These are phyloP conservation scores for Phoma sp. DNA, from an alignment of 2,329 filamentous ascomycete species.

Conservation along the genomic window DNA sequence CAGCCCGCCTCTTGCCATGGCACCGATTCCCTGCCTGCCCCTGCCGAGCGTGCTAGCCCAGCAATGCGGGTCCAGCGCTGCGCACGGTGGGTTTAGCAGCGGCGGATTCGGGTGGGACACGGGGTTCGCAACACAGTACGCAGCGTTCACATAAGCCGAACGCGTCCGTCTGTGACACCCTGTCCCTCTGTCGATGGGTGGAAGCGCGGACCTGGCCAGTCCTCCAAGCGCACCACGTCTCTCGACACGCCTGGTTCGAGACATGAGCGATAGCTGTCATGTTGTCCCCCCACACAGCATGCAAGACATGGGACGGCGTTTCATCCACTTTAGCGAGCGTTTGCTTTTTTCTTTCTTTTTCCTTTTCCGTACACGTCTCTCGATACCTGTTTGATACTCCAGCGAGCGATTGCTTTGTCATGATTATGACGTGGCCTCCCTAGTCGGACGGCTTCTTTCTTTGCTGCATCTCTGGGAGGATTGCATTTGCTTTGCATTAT, in stretches of 20 bases:
- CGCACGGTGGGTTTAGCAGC: constrained; percentile 69
- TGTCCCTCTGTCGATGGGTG: constrained; percentile 38
- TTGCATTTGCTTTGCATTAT: constrained; percentile 53
- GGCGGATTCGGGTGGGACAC: constrained; percentile 84
- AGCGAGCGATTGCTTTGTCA: constrained; percentile 48
- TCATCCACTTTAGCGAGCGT: constrained; percentile 53
- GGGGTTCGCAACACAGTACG: constrained; percentile 75
- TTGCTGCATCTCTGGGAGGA: constrained; percentile 53
- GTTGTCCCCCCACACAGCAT: constrained; percentile 50
- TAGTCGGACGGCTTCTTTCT: constrained; percentile 36
- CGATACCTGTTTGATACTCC: constrained; percentile 55
- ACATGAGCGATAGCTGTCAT: constrained; percentile 48
- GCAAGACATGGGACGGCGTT: constrained; percentile 63
- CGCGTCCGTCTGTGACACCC: constrained; percentile 30
- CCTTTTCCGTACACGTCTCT: constrained; percentile 28
- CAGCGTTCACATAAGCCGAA: constrained; percentile 76
- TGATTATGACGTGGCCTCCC: constrained; percentile 31
- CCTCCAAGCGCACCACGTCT: constrained; percentile 48
- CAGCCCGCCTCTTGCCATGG: constrained; percentile 75
- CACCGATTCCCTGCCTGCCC: constrained; percentile 77
- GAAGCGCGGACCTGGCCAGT: constrained; percentile 54
- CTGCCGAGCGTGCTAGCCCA: constrained; percentile 87
- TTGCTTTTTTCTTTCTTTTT: constrained; percentile 41
- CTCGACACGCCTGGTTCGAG: constrained; percentile 50
- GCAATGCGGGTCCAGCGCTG: constrained; percentile 74